These are phyloP conservation scores for Pistacia integerrima DNA, from an alignment of 345 rosid genomes.

Conservation along the genomic window DNA sequence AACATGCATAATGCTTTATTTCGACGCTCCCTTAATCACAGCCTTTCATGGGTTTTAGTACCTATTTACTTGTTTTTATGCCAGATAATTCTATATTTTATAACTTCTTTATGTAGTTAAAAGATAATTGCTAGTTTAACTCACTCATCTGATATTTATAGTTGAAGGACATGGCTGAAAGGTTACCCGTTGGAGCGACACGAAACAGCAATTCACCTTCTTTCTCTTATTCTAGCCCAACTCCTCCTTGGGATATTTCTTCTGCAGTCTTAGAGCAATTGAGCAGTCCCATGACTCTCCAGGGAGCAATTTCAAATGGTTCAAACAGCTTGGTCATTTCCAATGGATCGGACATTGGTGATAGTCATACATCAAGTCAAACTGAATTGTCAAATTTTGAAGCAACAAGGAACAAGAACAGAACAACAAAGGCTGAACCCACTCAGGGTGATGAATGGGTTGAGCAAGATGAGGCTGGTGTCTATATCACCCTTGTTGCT, in stretches of 20 bases:
- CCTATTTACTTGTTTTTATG: neutral
- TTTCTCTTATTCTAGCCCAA: conserved; percentile 35
- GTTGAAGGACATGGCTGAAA: conserved; percentile 85
- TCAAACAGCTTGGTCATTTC: conserved; percentile 32
- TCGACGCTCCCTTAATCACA: neutral
- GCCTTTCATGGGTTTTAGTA: neutral
- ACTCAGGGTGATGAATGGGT: conserved; percentile 62
- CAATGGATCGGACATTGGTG: conserved; percentile 40
- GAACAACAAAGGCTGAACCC: conserved; percentile 46
- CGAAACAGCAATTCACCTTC: conserved; percentile 37
- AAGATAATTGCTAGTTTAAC: neutral
- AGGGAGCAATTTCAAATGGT: conserved; percentile 37
- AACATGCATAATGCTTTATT: too few species aligned
- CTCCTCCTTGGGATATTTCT: conserved; percentile 34
- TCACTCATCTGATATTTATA: conserved; percentile 21
- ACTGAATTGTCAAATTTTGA: conserved; percentile 44
- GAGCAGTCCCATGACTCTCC: conserved; percentile 28
- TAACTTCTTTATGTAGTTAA: neutral
- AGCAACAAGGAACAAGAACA: conserved; percentile 44
- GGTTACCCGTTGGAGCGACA: conserved; percentile 51
- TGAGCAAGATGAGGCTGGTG: conserved; percentile 80
- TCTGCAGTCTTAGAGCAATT: conserved; percentile 30
- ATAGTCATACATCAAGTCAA: conserved; percentile 33
- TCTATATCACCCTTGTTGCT: conserved; percentile 65
- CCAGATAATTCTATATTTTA: neutral